Percentiles rank a stretch among this genome's conserved stretches.
Evolutionary conservation across 208 protist genomes (phyloP).

Genomic region (Perkinsela sp.): DNA sequence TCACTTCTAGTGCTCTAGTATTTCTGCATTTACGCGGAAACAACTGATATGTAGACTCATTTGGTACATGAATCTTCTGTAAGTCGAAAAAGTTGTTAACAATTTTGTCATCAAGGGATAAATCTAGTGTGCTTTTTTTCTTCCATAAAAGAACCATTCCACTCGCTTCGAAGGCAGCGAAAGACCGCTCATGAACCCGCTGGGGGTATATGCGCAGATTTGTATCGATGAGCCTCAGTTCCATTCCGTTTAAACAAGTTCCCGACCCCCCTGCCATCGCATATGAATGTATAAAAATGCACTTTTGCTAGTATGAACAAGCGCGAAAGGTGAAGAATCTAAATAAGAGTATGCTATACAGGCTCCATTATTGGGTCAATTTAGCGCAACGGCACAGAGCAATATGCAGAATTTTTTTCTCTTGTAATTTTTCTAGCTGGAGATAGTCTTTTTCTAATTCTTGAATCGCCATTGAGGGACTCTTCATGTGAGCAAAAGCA

Average conservation of each 20-base stretch:
- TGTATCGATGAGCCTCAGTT: neutral
- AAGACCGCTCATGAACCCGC: neutral
- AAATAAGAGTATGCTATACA: no score
- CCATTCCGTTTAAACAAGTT: neutral
- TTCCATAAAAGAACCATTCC: neutral
- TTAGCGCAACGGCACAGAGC: no score
- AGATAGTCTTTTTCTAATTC: no score
- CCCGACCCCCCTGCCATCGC: neutral
- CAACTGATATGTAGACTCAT: neutral
- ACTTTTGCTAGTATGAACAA: no score
- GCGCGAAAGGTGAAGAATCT: no score
- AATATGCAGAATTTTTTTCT: no score
- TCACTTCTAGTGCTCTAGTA: neutral
- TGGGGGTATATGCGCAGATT: neutral
- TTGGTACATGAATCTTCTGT: neutral
- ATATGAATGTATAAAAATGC: no score
- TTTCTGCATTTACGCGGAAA: neutral
- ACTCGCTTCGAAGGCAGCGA: neutral
- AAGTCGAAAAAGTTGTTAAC: neutral
- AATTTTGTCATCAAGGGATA: neutral
- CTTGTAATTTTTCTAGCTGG: no score
- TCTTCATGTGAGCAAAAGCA: no score
- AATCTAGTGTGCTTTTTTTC: neutral
- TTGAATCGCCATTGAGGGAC: no score
- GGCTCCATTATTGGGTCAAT: no score